Base-by-base conservation (phyloP, 805 yeast species). In the Schizosaccharomyces pombe region DNA sequence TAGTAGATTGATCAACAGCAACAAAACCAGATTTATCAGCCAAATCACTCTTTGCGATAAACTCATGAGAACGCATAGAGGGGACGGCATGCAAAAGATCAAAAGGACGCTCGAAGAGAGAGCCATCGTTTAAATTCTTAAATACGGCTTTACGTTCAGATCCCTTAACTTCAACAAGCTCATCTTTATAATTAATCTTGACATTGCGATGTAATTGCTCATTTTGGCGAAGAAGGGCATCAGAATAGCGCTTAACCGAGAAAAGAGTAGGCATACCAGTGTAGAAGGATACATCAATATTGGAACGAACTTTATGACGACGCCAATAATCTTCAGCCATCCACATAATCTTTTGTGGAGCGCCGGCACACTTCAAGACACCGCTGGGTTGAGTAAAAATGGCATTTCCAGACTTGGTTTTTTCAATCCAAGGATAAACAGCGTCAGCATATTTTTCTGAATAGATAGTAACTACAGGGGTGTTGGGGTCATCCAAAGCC, bases 291-390 rank as follows among this genome's bases (percentile, higher is more conserved):
- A 52, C 26, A 11, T 49, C 19, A 49, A 49, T 26, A 12, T 37
- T 28, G 22, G 19, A 24, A 19, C 47, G 52, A 14, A 37, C 31
- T 14, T 39, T 39, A n/a, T 32, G 32, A 37, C 28, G 31, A 29
- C 54, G 24, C 54, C 54, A 52, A 9, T 32, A 32, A 37, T 52
- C 54, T n/a, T 52, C 54, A 22, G 54, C 54, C 54, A 52, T 52
- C 54, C 54, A 52, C 54, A 52, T 52, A 6, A 52, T 34, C 47
- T 52, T 52, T 24, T 52, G 54, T n/a, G 54, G 54, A 12, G 54
- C 54, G 24, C 54, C 54, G 26, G 54, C 54, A 19, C 54, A 52
- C 19, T 52, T 52, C 22, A 52, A 16, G 29, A 24, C 31, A 33
- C 54, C 54, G 22, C 43, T 22, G 22, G 54, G 54, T 34, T 52